A percentile compares a stretch with the other conserved stretches of the same genome.
These are phyloP conservation scores for Austroboletus niveus DNA, from an alignment of 1,284 basidiomycete species.

Conservation along the genomic window DNA sequence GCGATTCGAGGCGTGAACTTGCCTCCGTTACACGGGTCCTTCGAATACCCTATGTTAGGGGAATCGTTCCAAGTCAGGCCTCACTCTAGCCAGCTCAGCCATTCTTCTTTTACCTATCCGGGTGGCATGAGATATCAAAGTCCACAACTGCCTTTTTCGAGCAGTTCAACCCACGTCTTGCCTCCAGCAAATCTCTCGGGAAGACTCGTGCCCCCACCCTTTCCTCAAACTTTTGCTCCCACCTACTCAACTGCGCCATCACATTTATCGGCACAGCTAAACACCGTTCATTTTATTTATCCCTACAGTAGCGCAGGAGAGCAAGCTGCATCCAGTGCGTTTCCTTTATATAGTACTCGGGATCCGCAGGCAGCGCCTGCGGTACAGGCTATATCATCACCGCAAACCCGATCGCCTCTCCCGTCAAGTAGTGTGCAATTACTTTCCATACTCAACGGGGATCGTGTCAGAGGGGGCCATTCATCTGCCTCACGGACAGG, in stretches of 20 bases:
- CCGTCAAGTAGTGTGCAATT: slow-evolving; percentile 31
- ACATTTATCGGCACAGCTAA: slow-evolving; percentile 17
- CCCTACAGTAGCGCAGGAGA: slow-evolving; percentile 14
- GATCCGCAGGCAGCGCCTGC: slow-evolving; percentile 6
- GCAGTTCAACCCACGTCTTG: slow-evolving; percentile 14
- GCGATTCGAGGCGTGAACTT: slow-evolving; percentile 14
- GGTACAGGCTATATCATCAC: slow-evolving; percentile 10
- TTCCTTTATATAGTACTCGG: slow-evolving; percentile 7
- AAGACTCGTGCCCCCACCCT: slow-evolving; percentile 10
- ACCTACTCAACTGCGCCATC: slow-evolving; percentile 15
- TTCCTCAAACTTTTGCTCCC: slow-evolving; percentile 15
- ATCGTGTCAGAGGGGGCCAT: slow-evolving; percentile 14
- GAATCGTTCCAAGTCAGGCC: slow-evolving; percentile 59
- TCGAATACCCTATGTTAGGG: slow-evolving; percentile 14
- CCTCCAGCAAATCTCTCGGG: slow-evolving; percentile 11
- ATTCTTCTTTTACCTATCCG: slow-evolving; percentile 30
- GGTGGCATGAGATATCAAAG: slow-evolving; percentile 39
- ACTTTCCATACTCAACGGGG: slow-evolving; percentile 37
- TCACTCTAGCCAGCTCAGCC: slow-evolving; percentile 54
- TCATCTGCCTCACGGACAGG: slow-evolving; percentile 11
- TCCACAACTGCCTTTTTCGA: slow-evolving; percentile 44
- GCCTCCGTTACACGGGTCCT: slow-evolving; percentile 1
- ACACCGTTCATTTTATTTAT: slow-evolving; percentile 14
- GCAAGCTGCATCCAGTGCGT: slow-evolving; percentile 8
- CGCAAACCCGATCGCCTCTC: slow-evolving; percentile 17